Evolutionary conservation across 192 early-diverging fungal species (phyloP).

Genomic region (Coemansia reversa): DNA sequence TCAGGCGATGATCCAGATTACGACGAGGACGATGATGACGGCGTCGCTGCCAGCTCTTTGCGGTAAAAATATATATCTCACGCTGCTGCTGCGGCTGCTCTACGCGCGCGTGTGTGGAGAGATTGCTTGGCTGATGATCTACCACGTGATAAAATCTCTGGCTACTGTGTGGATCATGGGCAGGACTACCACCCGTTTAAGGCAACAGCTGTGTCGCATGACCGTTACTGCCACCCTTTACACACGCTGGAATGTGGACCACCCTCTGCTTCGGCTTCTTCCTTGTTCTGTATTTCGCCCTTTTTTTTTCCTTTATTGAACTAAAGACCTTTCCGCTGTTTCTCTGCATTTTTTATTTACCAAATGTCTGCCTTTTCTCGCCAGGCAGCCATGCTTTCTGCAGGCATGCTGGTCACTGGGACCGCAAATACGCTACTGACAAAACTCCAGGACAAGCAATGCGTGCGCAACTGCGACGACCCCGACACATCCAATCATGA

Average conservation of each 20-base stretch:
- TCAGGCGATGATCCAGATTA: constrained; percentile 24
- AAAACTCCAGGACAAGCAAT: constrained; percentile 89
- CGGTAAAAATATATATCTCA: constrained; percentile 4
- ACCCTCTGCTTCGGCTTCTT: neutral
- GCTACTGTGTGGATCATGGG: neutral
- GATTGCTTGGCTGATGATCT: neutral
- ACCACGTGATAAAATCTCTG: neutral
- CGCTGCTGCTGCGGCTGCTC: neutral
- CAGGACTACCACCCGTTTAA: neutral
- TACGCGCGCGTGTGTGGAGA: neutral
- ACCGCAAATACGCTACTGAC: constrained; percentile 79
- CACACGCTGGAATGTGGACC: neutral
- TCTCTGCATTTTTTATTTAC: constrained; percentile 5
- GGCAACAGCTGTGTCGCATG: neutral
- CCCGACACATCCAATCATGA: constrained; percentile 64
- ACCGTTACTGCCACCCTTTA: neutral
- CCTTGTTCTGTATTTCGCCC: neutral
- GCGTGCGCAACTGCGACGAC: constrained; percentile 84
- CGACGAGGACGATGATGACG: constrained; percentile 43
- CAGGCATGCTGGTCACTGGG: constrained; percentile 75
- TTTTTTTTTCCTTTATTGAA: constrained; percentile 5
- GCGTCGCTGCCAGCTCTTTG: neutral
- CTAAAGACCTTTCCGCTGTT: constrained; percentile 10
- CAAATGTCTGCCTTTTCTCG: constrained; percentile 32
- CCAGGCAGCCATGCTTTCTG: constrained; percentile 55